Evolutionary conservation across 2,329 filamentous ascomycete species (phyloP).

Genomic region (Geosmithia putterillii): DNA sequence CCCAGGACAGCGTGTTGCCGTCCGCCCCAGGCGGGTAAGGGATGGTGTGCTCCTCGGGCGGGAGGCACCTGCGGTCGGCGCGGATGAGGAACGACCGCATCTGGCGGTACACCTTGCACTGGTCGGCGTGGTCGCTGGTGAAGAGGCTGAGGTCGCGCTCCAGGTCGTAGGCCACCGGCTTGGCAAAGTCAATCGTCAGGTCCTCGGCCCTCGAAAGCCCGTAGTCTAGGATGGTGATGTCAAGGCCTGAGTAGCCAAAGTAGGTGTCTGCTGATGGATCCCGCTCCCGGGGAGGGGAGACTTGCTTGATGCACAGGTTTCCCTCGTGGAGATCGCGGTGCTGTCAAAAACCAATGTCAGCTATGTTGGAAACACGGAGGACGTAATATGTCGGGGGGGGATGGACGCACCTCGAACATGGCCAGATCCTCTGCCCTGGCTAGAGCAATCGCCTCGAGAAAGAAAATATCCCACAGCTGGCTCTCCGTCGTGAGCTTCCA

Average conservation of each 20-base stretch:
- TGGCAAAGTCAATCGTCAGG: conserved; percentile 18
- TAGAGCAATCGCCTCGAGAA: conserved; percentile 46
- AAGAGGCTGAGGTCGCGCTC: conserved; percentile 49
- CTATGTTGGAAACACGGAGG: not conserved
- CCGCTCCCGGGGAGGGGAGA: conserved; percentile 18
- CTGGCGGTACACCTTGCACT: conserved; percentile 50
- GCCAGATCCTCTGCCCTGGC: conserved; percentile 45
- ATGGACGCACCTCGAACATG: conserved; percentile 43
- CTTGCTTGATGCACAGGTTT: conserved; percentile 45
- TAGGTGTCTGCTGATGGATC: conserved; percentile 17
- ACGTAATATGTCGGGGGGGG: too few species aligned
- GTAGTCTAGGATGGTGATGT: conserved; percentile 55
- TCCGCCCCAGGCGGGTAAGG: conserved; percentile 33
- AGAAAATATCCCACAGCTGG: conserved; percentile 52
- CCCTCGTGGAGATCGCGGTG: conserved; percentile 56
- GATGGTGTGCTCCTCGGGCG: conserved; percentile 30
- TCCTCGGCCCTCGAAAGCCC: conserved; percentile 48
- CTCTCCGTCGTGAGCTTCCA: conserved; percentile 33
- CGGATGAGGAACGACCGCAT: conserved; percentile 46
- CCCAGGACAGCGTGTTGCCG: conserved; percentile 38
- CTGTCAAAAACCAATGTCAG: conserved; percentile 21
- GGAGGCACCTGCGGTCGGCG: conserved; percentile 36
- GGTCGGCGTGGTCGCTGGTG: conserved; percentile 44
- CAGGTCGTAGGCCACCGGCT: conserved; percentile 41
- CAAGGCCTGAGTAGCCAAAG: conserved; percentile 48